Evolutionary conservation across 805 yeast species (phyloP).

Genomic region (Cyberlindnera japonica): DNA sequence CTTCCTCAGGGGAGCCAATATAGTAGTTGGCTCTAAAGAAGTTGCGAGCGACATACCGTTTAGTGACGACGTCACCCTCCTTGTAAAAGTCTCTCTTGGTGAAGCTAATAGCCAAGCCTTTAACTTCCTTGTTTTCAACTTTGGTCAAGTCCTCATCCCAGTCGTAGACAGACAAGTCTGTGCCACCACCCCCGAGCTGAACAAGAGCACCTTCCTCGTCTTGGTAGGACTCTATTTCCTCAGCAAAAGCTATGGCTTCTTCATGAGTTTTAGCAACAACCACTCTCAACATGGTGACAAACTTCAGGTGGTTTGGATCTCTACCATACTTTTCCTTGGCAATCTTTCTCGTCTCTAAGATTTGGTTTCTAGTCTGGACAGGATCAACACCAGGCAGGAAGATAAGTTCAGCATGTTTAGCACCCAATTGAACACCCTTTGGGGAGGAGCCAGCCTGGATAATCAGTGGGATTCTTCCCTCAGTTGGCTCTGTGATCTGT

Average conservation of each 20-base stretch:
- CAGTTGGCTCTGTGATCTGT: conserved; percentile 41
- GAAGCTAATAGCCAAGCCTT: conserved; percentile 30
- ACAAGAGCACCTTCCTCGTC: conserved; percentile 42
- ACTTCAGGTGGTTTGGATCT: conserved; percentile 37
- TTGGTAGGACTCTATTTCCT: conserved; percentile 33
- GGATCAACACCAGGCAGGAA: conserved; percentile 37
- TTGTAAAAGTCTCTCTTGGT: conserved; percentile 26
- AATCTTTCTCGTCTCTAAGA: conserved; percentile 32
- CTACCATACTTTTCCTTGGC: conserved; percentile 37
- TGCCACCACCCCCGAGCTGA: conserved; percentile 46
- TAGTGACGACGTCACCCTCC: conserved; percentile 28
- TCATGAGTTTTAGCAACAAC: conserved; percentile 40
- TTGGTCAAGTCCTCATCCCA: conserved; percentile 40
- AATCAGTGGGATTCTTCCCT: conserved; percentile 43
- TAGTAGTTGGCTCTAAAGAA: conserved; percentile 23
- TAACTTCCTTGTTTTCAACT: conserved; percentile 33
- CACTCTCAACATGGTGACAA: conserved; percentile 36
- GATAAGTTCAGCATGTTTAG: conserved; percentile 43
- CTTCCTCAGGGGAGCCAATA: conserved; percentile 36
- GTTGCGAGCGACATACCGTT: conserved; percentile 29
- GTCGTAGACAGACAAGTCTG: conserved; percentile 40
- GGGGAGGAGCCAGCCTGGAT: conserved; percentile 46
- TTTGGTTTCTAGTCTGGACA: conserved; percentile 29
- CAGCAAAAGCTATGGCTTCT: conserved; percentile 37
- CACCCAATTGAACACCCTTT: conserved; percentile 40